Conservation (phyloP, 2,329 filamentous ascomycete genomes). For the Macrophomina pseudophaseolina region DNA sequence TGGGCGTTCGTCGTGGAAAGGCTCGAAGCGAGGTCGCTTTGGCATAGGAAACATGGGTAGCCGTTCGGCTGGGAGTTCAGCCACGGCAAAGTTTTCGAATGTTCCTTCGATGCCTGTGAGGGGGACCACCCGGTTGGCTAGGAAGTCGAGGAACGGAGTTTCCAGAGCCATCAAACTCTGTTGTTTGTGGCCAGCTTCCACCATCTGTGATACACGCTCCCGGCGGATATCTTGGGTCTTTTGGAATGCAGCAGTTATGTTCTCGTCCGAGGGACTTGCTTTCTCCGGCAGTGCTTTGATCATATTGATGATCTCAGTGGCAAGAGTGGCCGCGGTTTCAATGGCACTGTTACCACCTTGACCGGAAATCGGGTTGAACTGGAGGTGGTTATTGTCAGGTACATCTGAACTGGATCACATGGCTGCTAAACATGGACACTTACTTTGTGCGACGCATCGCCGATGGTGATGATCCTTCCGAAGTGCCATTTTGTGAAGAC, state of each 20-base stretch:
- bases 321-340: constrained; percentile 31
- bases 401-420: no score
- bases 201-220: background rate
- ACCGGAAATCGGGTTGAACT: constrained; percentile 31
- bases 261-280: background rate
- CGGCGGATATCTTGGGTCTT: background rate
- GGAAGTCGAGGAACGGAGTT: background rate
- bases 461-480: constrained; percentile 46
- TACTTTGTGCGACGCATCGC: constrained; percentile 52
- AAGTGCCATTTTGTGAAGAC: constrained; percentile 47
- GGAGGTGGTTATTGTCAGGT: background rate
- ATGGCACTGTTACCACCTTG: constrained; percentile 34
- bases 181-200: background rate
- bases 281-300: background rate
- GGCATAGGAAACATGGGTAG: constrained; percentile 14
- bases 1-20: constrained; percentile 21
- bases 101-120: background rate
- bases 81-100: background rate
- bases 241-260: background rate
- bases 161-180: constrained; percentile 10
- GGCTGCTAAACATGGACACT: no score
- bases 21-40: constrained; percentile 8
- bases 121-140: constrained; percentile 24
- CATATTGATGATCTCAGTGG: constrained; percentile 5
- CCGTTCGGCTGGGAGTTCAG: background rate